A percentile compares a stretch with the other conserved stretches of the same genome.
phyloP scores from a whole-genome alignment of 352 stramenopile species.

The Pseudoperonospora humuli region DNA sequence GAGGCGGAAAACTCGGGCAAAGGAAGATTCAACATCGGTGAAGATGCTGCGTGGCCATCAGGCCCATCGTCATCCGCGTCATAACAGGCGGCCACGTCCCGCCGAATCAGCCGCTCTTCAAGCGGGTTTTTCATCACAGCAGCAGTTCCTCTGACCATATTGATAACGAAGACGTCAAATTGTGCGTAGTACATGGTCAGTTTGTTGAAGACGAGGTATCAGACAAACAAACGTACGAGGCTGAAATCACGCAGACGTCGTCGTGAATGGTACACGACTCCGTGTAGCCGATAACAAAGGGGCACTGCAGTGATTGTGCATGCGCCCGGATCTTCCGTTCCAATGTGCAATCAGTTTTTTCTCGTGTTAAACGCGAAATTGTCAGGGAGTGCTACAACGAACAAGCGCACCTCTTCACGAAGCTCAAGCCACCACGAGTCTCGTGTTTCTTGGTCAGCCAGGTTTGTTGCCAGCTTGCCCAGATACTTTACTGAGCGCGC shows the following conservation, averaged over 20 bases:
- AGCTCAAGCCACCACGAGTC: conserved; percentile 98
- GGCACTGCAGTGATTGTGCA: conserved; percentile 92
- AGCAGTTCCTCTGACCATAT: conserved; percentile 48
- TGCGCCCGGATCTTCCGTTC: conserved; percentile 87
- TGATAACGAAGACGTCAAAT: neutral
- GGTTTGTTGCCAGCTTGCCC: conserved; percentile 89
- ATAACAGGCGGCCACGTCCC: conserved; percentile 34
- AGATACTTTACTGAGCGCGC: conserved; percentile 86
- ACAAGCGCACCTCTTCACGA: conserved; percentile 82
- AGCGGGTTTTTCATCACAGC: conserved; percentile 71
- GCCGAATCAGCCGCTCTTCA: conserved; percentile 23
- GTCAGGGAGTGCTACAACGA: neutral
- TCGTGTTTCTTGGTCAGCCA: conserved; percentile 95
- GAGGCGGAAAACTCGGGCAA: conserved; percentile 29
- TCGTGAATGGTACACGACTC: conserved; percentile 96
- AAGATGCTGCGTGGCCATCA: conserved; percentile 22
- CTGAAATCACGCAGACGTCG: conserved; percentile 95
- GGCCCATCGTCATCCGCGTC: conserved; percentile 35
- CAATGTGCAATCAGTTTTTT: neutral
- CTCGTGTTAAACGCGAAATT: too few species aligned
- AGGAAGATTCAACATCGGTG: conserved; percentile 26
- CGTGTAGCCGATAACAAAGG: conserved; percentile 94
- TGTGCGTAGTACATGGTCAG: neutral
- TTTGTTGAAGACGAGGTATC: neutral
- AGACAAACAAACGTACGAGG: conserved; percentile 55